Conservation (phyloP, 345 rosid genomes). For the Dovyalis caffra region DNA sequence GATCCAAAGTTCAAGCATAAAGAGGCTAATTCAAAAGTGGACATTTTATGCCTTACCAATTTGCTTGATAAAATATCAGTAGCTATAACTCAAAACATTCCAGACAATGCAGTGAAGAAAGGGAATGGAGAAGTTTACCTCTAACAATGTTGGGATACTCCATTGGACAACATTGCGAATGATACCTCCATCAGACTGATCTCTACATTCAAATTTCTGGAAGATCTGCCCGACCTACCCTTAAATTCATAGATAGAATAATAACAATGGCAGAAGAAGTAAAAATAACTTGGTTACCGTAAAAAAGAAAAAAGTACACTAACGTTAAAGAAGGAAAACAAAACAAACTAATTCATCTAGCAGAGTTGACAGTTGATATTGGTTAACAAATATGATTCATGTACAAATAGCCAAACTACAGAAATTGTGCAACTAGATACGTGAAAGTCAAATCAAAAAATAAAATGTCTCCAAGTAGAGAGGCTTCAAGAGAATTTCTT, state of each 20-base stretch:
- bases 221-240: slow-evolving; percentile 80
- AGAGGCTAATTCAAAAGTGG: neutral
- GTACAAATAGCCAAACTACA: neutral
- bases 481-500: neutral
- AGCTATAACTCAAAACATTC: neutral
- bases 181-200: slow-evolving; percentile 58
- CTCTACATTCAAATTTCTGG: slow-evolving; percentile 71
- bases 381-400: neutral
- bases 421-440: neutral
- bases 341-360: neutral
- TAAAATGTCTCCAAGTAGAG: neutral
- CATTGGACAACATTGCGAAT: slow-evolving; percentile 76
- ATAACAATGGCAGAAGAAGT: neutral
- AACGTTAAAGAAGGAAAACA: neutral
- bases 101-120: slow-evolving; percentile 5
- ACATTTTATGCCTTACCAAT: neutral
- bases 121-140: slow-evolving; percentile 42
- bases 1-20: neutral
- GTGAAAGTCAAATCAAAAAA: neutral
- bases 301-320: neutral
- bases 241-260: slow-evolving; percentile 12
- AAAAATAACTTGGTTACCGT: neutral
- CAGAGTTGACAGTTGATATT: neutral
- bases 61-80: neutral
- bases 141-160: slow-evolving; percentile 77